Conservation (phyloP, 169 alveolate species). For the Fabrea salina region DNA sequence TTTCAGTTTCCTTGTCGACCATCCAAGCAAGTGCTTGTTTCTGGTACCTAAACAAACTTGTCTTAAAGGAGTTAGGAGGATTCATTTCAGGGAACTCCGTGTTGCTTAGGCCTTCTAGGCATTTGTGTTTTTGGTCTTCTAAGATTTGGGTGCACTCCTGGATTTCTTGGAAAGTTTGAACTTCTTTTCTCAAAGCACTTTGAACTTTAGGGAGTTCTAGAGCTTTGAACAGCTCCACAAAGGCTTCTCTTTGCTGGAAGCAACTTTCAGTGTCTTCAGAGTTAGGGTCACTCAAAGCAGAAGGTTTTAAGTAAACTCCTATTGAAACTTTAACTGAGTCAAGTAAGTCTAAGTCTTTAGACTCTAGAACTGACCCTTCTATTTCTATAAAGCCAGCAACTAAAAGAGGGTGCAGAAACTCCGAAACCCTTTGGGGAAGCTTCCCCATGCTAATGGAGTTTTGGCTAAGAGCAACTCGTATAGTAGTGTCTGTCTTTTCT, state of each 20-base stretch:
- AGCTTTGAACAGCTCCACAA: neutral
- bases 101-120: neutral
- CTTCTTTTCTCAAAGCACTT: neutral
- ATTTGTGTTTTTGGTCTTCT: neutral
- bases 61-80: slow-evolving; percentile 16
- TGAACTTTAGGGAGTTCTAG: neutral
- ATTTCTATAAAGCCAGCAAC: neutral
- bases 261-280: neutral
- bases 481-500: neutral
- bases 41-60: slow-evolving; percentile 32
- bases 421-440: neutral
- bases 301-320: neutral
- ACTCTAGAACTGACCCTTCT: neutral
- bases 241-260: neutral
- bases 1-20: slow-evolving; percentile 36
- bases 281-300: neutral
- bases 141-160: neutral
- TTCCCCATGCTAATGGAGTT: neutral
- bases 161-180: neutral
- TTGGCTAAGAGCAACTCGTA: neutral
- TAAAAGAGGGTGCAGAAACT: slow-evolving; percentile 1
- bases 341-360: neutral
- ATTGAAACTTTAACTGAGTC: neutral
- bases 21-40: slow-evolving; percentile 45
- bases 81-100: neutral